These are phyloP conservation scores for Calendula officinalis DNA, from an alignment of 129 eudicot species.

Conservation along the genomic window DNA sequence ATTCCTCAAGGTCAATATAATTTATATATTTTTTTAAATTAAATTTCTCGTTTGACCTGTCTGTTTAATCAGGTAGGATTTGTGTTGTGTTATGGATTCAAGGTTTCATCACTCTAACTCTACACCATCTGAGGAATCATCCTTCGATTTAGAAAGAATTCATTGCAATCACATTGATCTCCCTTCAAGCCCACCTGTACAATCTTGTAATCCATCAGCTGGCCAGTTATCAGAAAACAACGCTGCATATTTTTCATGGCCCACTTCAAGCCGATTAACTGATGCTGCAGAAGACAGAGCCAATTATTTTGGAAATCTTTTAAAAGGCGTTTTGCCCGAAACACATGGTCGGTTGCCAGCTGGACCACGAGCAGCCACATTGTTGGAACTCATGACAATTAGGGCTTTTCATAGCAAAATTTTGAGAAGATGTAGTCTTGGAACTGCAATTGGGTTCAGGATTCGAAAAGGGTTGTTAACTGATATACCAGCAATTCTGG, in stretches of 20 bases:
- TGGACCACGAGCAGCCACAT: conserved; percentile 64
- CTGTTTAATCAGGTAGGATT: conserved; percentile 15
- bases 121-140: conserved; percentile 68
- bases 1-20: too few relatives aligned
- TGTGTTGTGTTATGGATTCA: conserved; percentile 36
- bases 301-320: conserved; percentile 68
- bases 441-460: conserved; percentile 78
- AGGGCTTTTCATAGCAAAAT: conserved; percentile 77
- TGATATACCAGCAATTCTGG: conserved; percentile 80
- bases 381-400: conserved; percentile 82
- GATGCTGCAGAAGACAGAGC: conserved; percentile 70
- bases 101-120: conserved; percentile 52
- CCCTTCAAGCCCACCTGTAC: conserved; percentile 50
- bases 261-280: conserved; percentile 48
- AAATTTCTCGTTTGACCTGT: not conserved
- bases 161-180: conserved; percentile 38
- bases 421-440: conserved; percentile 64
- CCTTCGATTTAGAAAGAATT: conserved; percentile 59
- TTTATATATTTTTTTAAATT: conserved; percentile 1
- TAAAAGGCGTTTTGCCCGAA: conserved; percentile 77
- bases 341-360: conserved; percentile 54
- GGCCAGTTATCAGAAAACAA: conserved; percentile 58
- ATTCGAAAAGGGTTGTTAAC: conserved; percentile 62
- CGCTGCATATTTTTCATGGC: conserved; percentile 87
- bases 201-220: conserved; percentile 36